phyloP scores from a whole-genome alignment of 2,329 filamentous ascomycete genomes.

The Neodidymelliopsis sp. region DNA sequence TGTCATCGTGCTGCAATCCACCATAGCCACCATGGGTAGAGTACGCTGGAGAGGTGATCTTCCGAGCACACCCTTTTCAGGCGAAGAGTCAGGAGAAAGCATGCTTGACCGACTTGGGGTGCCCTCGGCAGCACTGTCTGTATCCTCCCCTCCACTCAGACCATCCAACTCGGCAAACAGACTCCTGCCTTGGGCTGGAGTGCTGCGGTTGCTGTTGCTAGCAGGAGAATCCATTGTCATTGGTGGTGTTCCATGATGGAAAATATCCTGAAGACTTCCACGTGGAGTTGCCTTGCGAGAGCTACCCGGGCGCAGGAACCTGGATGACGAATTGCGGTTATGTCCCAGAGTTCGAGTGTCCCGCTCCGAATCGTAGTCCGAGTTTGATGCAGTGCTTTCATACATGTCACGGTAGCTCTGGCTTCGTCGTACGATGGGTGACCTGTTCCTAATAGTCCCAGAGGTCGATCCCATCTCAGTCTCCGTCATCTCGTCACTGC shows the following conservation, averaged over 20 bases:
- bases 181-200: conserved; percentile 71
- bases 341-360: conserved; percentile 70
- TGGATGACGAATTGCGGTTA: conserved; percentile 71
- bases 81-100: conserved; percentile 43
- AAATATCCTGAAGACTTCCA: conserved; percentile 61
- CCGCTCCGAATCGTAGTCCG: conserved; percentile 74
- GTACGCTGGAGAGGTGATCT: conserved; percentile 34
- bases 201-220: conserved; percentile 54
- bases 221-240: conserved; percentile 62
- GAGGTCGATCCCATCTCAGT: conserved; percentile 68
- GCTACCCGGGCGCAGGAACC: conserved; percentile 72
- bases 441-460: conserved; percentile 46
- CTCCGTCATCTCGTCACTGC: conserved; percentile 82
- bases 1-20: conserved; percentile 69
- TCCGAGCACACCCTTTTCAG: conserved; percentile 36
- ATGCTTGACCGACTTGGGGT: conserved; percentile 46
- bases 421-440: conserved; percentile 56
- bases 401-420: conserved; percentile 70
- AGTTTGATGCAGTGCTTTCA: conserved; percentile 88
- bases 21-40: conserved; percentile 55
- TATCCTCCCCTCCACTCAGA: conserved; percentile 75
- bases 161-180: conserved; percentile 90
- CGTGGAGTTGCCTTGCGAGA: conserved; percentile 56
- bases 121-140: conserved; percentile 44
- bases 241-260: conserved; percentile 67